Evolutionary conservation across 345 rosid genomes (phyloP).

Genomic region (Eucalyptus polyanthemos): DNA sequence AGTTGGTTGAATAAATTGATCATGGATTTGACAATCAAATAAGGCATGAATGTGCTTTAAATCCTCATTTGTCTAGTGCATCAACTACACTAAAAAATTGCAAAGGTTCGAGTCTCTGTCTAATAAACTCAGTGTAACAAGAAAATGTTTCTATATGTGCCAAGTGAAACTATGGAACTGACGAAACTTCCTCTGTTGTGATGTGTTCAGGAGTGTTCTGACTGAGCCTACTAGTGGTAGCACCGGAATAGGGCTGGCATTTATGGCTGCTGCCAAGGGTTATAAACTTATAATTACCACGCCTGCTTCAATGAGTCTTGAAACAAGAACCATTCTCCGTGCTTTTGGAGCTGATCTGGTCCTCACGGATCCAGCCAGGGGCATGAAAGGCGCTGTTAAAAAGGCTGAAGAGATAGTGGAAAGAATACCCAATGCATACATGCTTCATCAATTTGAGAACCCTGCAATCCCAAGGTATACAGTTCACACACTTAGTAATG

Average conservation of each 20-base stretch:
- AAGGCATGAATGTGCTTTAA: neutral
- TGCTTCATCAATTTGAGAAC: conserved; percentile 66
- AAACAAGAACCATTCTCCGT: conserved; percentile 64
- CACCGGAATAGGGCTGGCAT: conserved; percentile 63
- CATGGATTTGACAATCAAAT: neutral
- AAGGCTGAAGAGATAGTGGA: conserved; percentile 57
- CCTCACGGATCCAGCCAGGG: conserved; percentile 51
- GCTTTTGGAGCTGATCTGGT: conserved; percentile 74
- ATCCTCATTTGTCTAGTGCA: neutral
- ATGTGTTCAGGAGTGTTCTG: conserved; percentile 33
- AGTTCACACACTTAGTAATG: neutral
- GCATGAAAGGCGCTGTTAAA: conserved; percentile 56
- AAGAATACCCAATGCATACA: conserved; percentile 46
- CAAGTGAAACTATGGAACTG: neutral
- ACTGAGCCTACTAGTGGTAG: conserved; percentile 72
- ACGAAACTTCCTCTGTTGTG: neutral
- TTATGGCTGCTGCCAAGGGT: conserved; percentile 65
- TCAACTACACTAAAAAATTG: neutral
- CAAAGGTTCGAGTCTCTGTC: neutral
- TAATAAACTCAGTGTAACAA: neutral
- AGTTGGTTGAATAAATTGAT: neutral
- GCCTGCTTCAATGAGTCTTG: conserved; percentile 75
- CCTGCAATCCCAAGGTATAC: conserved; percentile 58
- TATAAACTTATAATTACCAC: conserved; percentile 52
- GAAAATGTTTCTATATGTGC: neutral